Evolutionary conservation across 805 yeast genomes (phyloP).

Genomic region (Hanseniaspora pseudoguilliermondii): DNA sequence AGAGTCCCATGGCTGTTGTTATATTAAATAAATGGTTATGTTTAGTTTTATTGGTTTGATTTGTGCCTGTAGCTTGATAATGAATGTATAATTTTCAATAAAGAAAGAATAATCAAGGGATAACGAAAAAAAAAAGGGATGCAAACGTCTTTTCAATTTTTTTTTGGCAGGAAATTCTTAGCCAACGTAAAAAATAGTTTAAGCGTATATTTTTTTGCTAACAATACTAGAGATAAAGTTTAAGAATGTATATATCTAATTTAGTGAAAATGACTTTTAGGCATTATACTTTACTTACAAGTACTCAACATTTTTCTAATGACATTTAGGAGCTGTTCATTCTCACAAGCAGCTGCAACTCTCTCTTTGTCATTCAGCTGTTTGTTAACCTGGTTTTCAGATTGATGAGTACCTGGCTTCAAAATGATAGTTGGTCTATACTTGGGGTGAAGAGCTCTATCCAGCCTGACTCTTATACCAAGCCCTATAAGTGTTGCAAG

Average conservation of each 20-base stretch:
- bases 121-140: too few species aligned
- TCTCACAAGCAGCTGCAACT: slow-evolving; percentile 97
- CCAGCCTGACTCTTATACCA: slow-evolving; percentile 84
- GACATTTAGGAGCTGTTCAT: slow-evolving; percentile 80
- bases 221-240: not conserved
- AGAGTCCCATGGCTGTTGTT: slow-evolving; percentile 42
- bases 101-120: too few species aligned
- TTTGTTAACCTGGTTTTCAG: slow-evolving; percentile 89
- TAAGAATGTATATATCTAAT: not conserved
- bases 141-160: too few species aligned
- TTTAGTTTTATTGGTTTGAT: not conserved
- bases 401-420: slow-evolving; percentile 88
- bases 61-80: too few species aligned
- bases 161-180: not conserved
- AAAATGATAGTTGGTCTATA: slow-evolving; percentile 67
- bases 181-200: not conserved
- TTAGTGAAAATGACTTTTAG: too few species aligned
- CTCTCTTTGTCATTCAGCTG: slow-evolving; percentile 95
- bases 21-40: not conserved
- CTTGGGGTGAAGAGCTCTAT: slow-evolving; percentile 74
- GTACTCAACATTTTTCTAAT: slow-evolving; percentile 83
- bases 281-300: slow-evolving; percentile 34
- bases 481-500: slow-evolving; percentile 90
- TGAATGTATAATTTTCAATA: too few species aligned
- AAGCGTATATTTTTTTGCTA: not conserved